phyloP scores from a whole-genome alignment of 2,329 filamentous ascomycete genomes.

The Hymenoscyphus occultus region DNA sequence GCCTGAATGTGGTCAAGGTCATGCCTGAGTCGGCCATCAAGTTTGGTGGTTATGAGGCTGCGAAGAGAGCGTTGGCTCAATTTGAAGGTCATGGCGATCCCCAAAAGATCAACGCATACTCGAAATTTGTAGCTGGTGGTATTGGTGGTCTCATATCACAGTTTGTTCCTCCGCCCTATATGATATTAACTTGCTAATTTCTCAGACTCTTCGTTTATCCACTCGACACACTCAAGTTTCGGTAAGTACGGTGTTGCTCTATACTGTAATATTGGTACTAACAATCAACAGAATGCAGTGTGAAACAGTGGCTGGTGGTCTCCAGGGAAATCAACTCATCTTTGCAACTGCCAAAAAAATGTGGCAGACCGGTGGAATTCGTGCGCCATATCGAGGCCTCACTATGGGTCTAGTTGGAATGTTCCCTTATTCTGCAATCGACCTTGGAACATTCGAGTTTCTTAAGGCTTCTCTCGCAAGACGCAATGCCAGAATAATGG shows the following conservation, averaged over 20 bases:
- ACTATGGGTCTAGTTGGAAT: constrained; percentile 93
- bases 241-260: constrained; percentile 37
- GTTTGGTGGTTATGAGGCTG: constrained; percentile 95
- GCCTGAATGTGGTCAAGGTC: constrained; percentile 93
- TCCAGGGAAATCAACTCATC: constrained; percentile 80
- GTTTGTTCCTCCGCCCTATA: constrained; percentile 43
- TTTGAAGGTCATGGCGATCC: constrained; percentile 87
- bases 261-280: constrained; percentile 11
- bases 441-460: constrained; percentile 92
- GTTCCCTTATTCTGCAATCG: constrained; percentile 97
- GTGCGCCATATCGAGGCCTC: constrained; percentile 83
- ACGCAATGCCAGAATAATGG: constrained; percentile 65
- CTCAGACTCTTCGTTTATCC: constrained; percentile 78
- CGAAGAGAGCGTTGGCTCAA: constrained; percentile 80
- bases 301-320: constrained; percentile 82
- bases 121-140: constrained; percentile 88
- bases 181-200: constrained; percentile 13
- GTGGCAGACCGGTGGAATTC: constrained; percentile 71
- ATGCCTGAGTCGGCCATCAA: constrained; percentile 99
- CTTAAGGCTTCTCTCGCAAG: constrained; percentile 72
- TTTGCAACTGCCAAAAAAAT: constrained; percentile 81
- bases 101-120: constrained; percentile 73
- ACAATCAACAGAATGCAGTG: constrained; percentile 67
- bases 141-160: constrained; percentile 93
- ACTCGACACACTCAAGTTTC: constrained; percentile 53